Base-by-base conservation (phyloP, 2,329 filamentous ascomycete species). In the Calycina marina region DNA sequence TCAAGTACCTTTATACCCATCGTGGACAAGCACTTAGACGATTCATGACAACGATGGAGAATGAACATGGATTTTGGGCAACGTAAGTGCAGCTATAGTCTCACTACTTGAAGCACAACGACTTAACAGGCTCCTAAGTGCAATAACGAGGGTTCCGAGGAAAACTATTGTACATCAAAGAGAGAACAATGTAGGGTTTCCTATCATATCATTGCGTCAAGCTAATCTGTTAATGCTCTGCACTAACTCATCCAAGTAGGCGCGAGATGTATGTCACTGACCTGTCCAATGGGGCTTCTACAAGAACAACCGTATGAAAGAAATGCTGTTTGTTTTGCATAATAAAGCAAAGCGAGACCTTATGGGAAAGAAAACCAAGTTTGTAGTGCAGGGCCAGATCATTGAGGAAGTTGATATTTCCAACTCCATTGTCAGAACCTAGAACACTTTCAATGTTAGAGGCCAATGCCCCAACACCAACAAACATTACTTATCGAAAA, bases 1-100 rank as follows among this genome's bases (percentile, higher is more conserved):
- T 35, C 6, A 5, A 16, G 4, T 13, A 16, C 4, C 14, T 35
- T 6, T 35, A 30, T 25, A 24, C 30, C 8, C 16, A 35, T 6
- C 17, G 30, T 5, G 25, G 12, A n/a, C 24, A 24, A 30, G 14
- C 10, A 2, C 12, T 35, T 10, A 25, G 30, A 25, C 26, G 30
- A 5, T 14, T 35, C n/a, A 14, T n/a, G 11, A 20, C 13, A 6
- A 22, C 30, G 8, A 30, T 35, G 26, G 13, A 24, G 25, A 16
- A 8, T 6, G n/a, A 25, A 9, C 15, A 35, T 30, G 13, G 28
- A 11, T 30, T 30, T 25, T n/a, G 4, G 17, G n/a, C 11, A n/a
- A 20, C 29, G 29, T 31, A 24, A 22, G 29, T 20, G 8, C 25
- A 12, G 10, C 8, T 14, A 11, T 14, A 28, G 8, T 8, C 20